phyloP scores from a whole-genome alignment of 2,329 filamentous ascomycete genomes.

The Falciphora oryzae region DNA sequence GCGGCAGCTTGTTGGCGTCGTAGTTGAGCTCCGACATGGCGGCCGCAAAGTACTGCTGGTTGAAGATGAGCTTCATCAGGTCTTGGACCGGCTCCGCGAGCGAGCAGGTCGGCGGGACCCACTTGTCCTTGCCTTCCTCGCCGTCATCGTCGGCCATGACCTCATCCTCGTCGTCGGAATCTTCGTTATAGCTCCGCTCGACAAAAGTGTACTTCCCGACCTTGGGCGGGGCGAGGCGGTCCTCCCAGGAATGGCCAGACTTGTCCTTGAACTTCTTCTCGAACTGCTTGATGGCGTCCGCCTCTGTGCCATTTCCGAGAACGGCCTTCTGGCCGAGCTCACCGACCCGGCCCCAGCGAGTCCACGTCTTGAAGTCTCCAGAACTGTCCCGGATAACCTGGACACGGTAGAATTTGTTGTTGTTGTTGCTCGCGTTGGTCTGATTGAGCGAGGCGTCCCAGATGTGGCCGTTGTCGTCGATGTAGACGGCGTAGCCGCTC shows the following conservation, averaged over 20 bases:
- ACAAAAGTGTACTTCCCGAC: constrained; percentile 73
- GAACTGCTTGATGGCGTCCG: constrained; percentile 43
- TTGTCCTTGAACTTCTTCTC: constrained; percentile 59
- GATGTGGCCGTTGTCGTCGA: constrained; percentile 60
- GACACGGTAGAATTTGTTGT: constrained; percentile 78
- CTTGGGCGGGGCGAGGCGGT: constrained; percentile 50
- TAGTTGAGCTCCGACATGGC: constrained; percentile 65
- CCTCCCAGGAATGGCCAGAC: constrained; percentile 49
- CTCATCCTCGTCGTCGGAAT: constrained; percentile 49
- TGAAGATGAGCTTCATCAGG: constrained; percentile 79
- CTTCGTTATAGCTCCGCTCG: constrained; percentile 69
- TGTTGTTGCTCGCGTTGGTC: constrained; percentile 64
- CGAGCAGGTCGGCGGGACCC: constrained; percentile 43
- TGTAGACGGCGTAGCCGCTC: constrained; percentile 49
- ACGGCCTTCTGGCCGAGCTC: constrained; percentile 45
- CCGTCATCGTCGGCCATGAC: constrained; percentile 13
- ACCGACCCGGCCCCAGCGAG: constrained; percentile 74
- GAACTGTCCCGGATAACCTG: constrained; percentile 45
- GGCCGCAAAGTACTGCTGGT: constrained; percentile 62
- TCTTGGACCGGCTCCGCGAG: constrained; percentile 56
- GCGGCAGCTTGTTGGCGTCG: constrained; percentile 68
- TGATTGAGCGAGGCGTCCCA: constrained; percentile 78
- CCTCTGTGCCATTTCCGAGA: constrained; percentile 36
- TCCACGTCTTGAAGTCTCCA: constrained; percentile 57
- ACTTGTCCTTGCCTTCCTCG: constrained; percentile 28